Base-by-base conservation (phyloP, 139 green algal species). In the Gonium pectorale region DNA sequence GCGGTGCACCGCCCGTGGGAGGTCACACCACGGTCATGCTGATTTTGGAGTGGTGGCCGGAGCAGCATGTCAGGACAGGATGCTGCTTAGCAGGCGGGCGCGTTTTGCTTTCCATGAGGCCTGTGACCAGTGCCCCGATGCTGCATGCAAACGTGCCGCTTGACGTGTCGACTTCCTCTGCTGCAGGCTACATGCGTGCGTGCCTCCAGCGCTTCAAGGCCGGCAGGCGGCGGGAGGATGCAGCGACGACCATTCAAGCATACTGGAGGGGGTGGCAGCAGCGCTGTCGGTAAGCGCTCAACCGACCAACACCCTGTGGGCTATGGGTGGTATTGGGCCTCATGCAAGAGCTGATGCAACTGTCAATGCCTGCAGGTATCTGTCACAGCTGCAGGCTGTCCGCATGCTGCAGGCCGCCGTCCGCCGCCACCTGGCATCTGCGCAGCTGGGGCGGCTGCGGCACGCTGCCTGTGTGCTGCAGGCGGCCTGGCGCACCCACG, bases 171-270 rank as follows among this genome's bases (percentile, higher is more conserved):
- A n/a, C 56, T 64, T 17, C 56, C 6, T 68, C 19, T 11, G 29
- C 40, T 27, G 38, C 86, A 92, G 90, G 83, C 37, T 69, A 66
- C 51, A 90, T 87, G 21, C 64, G 85, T 2, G 81, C 86, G 1
- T 75, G 90, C 49, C 79, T 95, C 27, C 46, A 87, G 56, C 46
- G 22, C 8, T 96, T 89, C 92, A 85, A 77, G 44, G 40, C 33
- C 5, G 46, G 26, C 17, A 13, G 67, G 67, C 22, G 41, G 51
- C 67, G 60, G 11, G n/a, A 49, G 38, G 26, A 54, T 9, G 73
- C 73, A 1, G 86, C 86, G 19, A 33, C 37, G 0, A 31, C 54
- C 8, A 83, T 79, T 59, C 86, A 89, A 59, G 41, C 69, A 0
- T 64, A 51, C 33, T 86, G 78, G 85, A 46, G 72, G 24, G 59